A percentile compares a stretch with the other conserved stretches of the same genome.
These are phyloP conservation scores for Aegilops sharonensis DNA, from an alignment of 176 grass and related monocot species.

Conservation along the genomic window DNA sequence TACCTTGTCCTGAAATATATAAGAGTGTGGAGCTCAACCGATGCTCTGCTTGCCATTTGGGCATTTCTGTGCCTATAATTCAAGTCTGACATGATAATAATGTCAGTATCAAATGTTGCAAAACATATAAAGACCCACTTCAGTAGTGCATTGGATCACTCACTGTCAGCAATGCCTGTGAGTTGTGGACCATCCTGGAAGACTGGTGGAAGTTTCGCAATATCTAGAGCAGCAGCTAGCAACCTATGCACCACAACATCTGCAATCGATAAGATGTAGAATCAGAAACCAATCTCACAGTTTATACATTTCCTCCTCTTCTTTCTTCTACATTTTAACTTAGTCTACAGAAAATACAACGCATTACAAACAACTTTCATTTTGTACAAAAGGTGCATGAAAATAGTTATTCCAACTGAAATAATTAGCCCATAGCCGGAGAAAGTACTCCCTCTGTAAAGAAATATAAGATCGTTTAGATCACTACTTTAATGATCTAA, in stretches of 20 bases:
- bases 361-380: constrained; percentile 1
- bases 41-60: constrained; percentile 96
- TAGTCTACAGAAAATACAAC: background rate
- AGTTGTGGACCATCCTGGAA: constrained; percentile 90
- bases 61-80: constrained; percentile 96
- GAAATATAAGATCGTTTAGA: no score
- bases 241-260: constrained; percentile 98
- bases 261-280: constrained; percentile 39
- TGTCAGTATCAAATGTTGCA: constrained; percentile 34
- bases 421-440: constrained; percentile 11
- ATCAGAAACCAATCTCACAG: constrained; percentile 15
- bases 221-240: constrained; percentile 89
- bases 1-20: constrained; percentile 99
- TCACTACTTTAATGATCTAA: no score
- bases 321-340: constrained; percentile 5
- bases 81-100: constrained; percentile 55
- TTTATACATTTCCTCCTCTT: background rate
- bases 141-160: constrained; percentile 32
- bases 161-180: constrained; percentile 90
- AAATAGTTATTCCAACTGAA: background rate
- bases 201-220: constrained; percentile 89
- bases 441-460: background rate
- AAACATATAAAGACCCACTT: constrained; percentile 6
- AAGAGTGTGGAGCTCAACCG: constrained; percentile 91
- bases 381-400: background rate